Percentiles rank a stretch among this genome's conserved stretches.
Conservation (phyloP, 352 stramenopile genomes). For the Globisporangium cystogenes region DNA sequence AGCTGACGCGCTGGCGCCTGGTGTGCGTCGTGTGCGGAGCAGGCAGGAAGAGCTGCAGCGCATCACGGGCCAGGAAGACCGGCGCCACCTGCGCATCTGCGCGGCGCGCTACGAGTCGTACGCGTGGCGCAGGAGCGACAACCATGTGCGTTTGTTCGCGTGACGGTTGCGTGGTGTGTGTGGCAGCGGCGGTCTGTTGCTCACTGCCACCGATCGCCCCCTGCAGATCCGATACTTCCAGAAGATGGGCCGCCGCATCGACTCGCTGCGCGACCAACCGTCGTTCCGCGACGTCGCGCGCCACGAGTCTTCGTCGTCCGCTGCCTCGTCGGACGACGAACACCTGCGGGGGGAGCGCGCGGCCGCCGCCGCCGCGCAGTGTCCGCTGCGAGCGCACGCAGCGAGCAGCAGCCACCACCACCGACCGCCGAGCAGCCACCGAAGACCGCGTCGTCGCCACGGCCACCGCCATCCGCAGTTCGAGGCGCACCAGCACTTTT, state of each 20-base stretch:
- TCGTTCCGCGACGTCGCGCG: constrained; percentile 20
- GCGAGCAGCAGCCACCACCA: constrained; percentile 15
- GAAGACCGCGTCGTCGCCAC: constrained; percentile 4
- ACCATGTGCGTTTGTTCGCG: constrained; percentile 24
- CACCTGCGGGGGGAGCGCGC: constrained; percentile 1
- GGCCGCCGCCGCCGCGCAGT: background rate
- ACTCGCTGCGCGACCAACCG: constrained; percentile 51
- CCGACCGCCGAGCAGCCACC: constrained; percentile 8
- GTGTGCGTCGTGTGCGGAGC: background rate
- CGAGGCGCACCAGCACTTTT: background rate
- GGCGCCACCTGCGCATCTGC: constrained; percentile 51
- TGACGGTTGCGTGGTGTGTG: too few species aligned
- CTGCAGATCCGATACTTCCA: constrained; percentile 49
- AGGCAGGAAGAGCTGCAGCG: constrained; percentile 39
- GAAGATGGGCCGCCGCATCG: constrained; percentile 58
- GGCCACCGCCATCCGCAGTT: background rate
- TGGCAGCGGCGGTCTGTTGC: too few species aligned
- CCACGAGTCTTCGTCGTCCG: constrained; percentile 1
- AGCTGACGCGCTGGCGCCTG: too few species aligned
- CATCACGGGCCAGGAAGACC: constrained; percentile 48
- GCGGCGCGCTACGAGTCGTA: constrained; percentile 64
- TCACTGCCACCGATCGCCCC: too few species aligned
- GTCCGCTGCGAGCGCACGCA: background rate
- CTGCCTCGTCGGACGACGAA: constrained; percentile 1
- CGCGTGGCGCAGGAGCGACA: constrained; percentile 63